Evolutionary conservation across 2,329 filamentous ascomycete species (phyloP), one percentile per base, ranked within the genome.

Genomic region (Hypoxylon sp.): DNA sequence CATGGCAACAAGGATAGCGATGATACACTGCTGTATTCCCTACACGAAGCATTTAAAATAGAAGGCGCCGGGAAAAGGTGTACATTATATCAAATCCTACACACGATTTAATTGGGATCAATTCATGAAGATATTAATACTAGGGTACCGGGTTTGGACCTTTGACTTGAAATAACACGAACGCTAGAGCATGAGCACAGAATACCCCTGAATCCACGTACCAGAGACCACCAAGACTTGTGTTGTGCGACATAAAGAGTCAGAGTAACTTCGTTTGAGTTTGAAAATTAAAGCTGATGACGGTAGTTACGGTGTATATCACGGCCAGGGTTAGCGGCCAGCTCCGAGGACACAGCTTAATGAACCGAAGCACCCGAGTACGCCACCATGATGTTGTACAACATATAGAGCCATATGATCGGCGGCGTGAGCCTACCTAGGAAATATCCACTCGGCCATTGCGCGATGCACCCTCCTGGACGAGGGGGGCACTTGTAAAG

Each of bases 281-380:
- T 26, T 1, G 26, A 26, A 26, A 26, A 26, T 6, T 26, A 3
- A 26, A 6, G 26, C 26, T 26, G 26, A 26, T 26, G 6, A 26
- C 26, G 26, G 26, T 26, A 26, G 26, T 4, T 26, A 26, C 19
- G 3, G 26, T 26, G 26, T 26, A 6, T 26, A 26, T 22, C 19
- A 22, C 19, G 19, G 19, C 19, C 19, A 22, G 19, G 26, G 29
- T 77, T 82, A 26, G 86, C 86, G 3, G 87, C 87, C 0, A 81
- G 85, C 13, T 56, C 39, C 4, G 26, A 26, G 8, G 39, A 33
- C 26, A 5, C 17, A 17, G n/a, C 22, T 0, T 14, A 44, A 5
- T 42, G 37, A 37, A 44, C 22, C 5, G 37, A 29, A 10, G 51
- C 51, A 33, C 51, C 37, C 13, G 29, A 55, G 22, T 31, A 44